phyloP scores from a whole-genome alignment of 2,329 filamentous ascomycete genomes.

The Helminthosporium solani region DNA sequence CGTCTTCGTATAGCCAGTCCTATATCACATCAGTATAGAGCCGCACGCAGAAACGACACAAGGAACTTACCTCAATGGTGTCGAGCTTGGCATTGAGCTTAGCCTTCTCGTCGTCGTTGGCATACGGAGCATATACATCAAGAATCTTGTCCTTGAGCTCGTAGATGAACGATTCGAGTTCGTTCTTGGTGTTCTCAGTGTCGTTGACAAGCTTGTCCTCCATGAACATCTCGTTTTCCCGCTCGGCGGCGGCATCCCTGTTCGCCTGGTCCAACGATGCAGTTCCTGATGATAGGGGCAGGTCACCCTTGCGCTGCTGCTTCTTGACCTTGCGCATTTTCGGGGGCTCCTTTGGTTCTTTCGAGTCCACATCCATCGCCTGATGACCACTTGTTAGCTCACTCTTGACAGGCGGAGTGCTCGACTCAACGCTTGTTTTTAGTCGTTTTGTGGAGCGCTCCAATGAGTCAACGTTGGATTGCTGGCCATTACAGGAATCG shows the following conservation, averaged over 20 bases:
- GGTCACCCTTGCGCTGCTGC: slow-evolving; percentile 95
- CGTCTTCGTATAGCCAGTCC: slow-evolving; percentile 99
- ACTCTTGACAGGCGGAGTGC: slow-evolving; percentile 14
- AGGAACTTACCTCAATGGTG: slow-evolving; percentile 72
- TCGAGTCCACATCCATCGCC: slow-evolving; percentile 44
- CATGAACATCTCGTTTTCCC: slow-evolving; percentile 89
- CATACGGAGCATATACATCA: slow-evolving; percentile 84
- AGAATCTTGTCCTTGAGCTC: slow-evolving; percentile 94
- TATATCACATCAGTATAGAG: slow-evolving; percentile 45
- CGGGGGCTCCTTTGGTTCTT: slow-evolving; percentile 53
- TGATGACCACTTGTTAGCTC: slow-evolving; percentile 34
- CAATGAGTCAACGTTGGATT: slow-evolving; percentile 12
- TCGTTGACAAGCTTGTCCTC: slow-evolving; percentile 98
- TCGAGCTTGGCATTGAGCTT: slow-evolving; percentile 83
- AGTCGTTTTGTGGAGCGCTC: slow-evolving; percentile 36
- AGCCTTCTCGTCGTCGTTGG: slow-evolving; percentile 87
- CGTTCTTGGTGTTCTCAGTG: slow-evolving; percentile 99
- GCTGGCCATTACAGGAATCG: slow-evolving; percentile 22
- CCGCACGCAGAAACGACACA: not conserved
- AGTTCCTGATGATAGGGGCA: slow-evolving; percentile 82
- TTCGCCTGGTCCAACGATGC: slow-evolving; percentile 69
- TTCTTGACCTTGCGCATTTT: slow-evolving; percentile 98
- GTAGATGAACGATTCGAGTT: slow-evolving; percentile 97
- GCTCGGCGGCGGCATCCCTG: slow-evolving; percentile 72
- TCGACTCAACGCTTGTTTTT: slow-evolving; percentile 30